Evolutionary conservation across 768 basidiomycete genomes (phyloP), one percentile per base, ranked within the genome.

Genomic region (Paxillus ammoniavirescens): DNA sequence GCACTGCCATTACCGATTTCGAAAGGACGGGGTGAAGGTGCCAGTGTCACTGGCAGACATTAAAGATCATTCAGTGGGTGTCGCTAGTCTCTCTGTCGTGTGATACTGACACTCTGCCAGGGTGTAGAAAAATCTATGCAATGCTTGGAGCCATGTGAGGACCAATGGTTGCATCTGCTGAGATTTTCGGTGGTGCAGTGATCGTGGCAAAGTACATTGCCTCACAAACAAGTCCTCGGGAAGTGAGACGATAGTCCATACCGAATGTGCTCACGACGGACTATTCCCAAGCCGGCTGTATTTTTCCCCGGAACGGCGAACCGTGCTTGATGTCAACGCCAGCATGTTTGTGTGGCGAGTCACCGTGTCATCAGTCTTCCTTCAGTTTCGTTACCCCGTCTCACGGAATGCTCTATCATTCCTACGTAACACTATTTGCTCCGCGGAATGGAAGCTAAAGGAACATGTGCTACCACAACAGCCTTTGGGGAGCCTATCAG

Each of bases 1-100:
- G 85, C 2, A 76, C 80, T 4, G 68, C 73, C 48, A 68, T 71
- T 14, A 55, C 66, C 17, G 65, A 70, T 63, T 38, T 46, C 21
- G 28, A 43, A 44, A 48, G 42, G 36, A 33, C 33, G 23, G 42
- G 42, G 9, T 35, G 38, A 56, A 47, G 28, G 26, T 26, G 26
- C 26, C 26, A 26, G 21, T 21, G 21, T 21, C 21, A 21, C 3
- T 21, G 21, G 12, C 26, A 12, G 23, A 15, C 8, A n/a, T 28
- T 44, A 23, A 7, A 5, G 31, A 47, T 42, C 28, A 28, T 44
- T 42, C 13, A 36, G 62, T 52, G 37, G 33, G 54, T 53, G 14
- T 38, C 37, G 18, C 31, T 28, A 28, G 21, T 48, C 23, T 38
- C 12, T 43, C 26, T 6, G 6, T n/a, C 21, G 8, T n/a, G 26